Evolutionary conservation across 352 stramenopile genomes (phyloP), one percentile per base, ranked within the genome.

Genomic region (Pythium periplocum): DNA sequence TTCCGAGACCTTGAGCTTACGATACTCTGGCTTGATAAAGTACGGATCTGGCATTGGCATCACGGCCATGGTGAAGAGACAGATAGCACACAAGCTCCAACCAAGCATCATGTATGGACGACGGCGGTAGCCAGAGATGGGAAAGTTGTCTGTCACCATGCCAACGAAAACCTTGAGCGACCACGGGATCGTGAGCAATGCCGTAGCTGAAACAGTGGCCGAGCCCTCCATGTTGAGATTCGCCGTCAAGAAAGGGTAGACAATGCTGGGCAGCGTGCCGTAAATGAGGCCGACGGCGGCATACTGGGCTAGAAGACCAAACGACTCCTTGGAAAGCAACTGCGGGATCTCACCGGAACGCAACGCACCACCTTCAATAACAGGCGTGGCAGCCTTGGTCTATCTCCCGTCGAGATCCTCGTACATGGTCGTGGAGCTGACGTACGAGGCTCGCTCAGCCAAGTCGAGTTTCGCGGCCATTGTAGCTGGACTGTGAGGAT

Each of bases 151-250:
- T 9, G 67, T 68, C 9, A 70, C 11, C 39, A 75, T 66, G 8
- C 62, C 64, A 49, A 71, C 57, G 37, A 75, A 71, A 10, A 71
- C 62, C 46, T 72, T 75, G 51, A 73, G 52, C 38, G 63, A 75
- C 67, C 67, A 75, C 37, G 62, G 55, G 55, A 75, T 62, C 34
- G 48, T 50, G 12, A 71, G 41, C 34, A 74, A 52, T 32, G 55
- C 52, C 26, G 36, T 53, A 11, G 66, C 66, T 30, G 66, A 65
- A 10, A 58, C 62, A 40, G 59, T 64, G 38, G 57, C 41, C 11
- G 55, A 51, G 42, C 56, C 62, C 48, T 68, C 58, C 58, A 71
- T 70, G 46, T 71, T 61, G 30, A 69, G 54, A 52, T 71, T 71
- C n/a, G 47, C 53, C 8, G 41, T 57, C 10, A 71, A 51, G 59